These are phyloP conservation scores for Buxus sempervirens DNA, from an alignment of 164 flowering plant species.

Conservation along the genomic window DNA sequence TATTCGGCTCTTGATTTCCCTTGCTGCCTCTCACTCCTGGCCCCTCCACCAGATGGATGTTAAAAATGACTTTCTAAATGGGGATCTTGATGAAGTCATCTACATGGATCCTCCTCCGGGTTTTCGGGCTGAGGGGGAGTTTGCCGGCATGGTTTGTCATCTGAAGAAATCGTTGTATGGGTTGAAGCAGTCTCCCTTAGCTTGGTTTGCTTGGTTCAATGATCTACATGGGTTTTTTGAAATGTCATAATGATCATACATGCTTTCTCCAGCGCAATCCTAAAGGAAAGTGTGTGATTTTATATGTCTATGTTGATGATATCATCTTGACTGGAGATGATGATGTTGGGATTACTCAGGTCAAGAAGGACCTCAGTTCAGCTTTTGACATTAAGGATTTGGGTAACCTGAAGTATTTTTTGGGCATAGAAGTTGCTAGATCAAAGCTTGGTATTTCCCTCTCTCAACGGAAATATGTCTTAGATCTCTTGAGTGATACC, in stretches of 20 bases:
- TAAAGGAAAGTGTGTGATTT: neutral
- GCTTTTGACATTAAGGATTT: conserved; percentile 16
- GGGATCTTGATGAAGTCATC: conserved; percentile 2
- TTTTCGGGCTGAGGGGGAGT: neutral
- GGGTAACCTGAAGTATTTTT: conserved; percentile 12
- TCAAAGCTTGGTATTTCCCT: conserved; percentile 4
- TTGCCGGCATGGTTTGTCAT: neutral
- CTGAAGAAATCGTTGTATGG: conserved; percentile 8
- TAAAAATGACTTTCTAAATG: conserved; percentile 5
- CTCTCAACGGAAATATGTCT: conserved; percentile 9
- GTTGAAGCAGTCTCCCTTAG: conserved; percentile 8
- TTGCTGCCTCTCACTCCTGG: neutral
- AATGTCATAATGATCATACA: neutral
- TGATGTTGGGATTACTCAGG: neutral
- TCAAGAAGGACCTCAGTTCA: neutral
- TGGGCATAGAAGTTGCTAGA: conserved; percentile 14
- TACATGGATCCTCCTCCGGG: conserved; percentile 11
- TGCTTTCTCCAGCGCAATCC: neutral
- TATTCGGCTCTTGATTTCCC: neutral
- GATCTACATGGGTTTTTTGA: neutral
- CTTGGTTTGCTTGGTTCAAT: conserved; percentile 10
- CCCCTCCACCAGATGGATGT: conserved; percentile 9
- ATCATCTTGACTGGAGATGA: conserved; percentile 11
- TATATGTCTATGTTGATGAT: conserved; percentile 18
- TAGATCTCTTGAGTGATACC: conserved; percentile 10